These are phyloP conservation scores for Cordyceps cateniannulata DNA, from an alignment of 2,329 filamentous ascomycete species.

Conservation along the genomic window DNA sequence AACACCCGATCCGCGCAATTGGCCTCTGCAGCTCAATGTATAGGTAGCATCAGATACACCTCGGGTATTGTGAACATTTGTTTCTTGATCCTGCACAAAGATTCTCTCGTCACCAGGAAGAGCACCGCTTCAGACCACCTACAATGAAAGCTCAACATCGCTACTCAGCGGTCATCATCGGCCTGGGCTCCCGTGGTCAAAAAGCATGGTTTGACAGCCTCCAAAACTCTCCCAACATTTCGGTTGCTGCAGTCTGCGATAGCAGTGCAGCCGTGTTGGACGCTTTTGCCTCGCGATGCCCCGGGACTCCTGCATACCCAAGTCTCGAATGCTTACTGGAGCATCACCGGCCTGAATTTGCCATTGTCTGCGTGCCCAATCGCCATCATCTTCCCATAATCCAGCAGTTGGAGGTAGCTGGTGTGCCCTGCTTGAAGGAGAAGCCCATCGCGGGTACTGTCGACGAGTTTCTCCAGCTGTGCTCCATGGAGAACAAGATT, in stretches of 20 bases:
- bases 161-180: neutral
- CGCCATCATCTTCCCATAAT: neutral
- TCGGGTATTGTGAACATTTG: no score
- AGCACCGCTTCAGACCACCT: no score
- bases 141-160: neutral
- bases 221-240: neutral
- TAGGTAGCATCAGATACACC: no score
- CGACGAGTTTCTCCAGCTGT: neutral
- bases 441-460: neutral
- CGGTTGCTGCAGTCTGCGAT: neutral
- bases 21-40: no score
- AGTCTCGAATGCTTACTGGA: neutral
- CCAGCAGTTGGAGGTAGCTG: neutral
- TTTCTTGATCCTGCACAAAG: no score
- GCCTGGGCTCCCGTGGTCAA: neutral
- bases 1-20: no score
- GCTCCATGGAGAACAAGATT: neutral
- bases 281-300: neutral
- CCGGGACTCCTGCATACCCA: neutral
- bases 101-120: no score
- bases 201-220: neutral
- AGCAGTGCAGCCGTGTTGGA: neutral
- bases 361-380: neutral
- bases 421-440: slow-evolving; percentile 3
- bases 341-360: neutral